Evolutionary conservation across 2,329 filamentous ascomycete genomes (phyloP).

Genomic region (Ophiocordyceps polyrhachis-furcata): DNA sequence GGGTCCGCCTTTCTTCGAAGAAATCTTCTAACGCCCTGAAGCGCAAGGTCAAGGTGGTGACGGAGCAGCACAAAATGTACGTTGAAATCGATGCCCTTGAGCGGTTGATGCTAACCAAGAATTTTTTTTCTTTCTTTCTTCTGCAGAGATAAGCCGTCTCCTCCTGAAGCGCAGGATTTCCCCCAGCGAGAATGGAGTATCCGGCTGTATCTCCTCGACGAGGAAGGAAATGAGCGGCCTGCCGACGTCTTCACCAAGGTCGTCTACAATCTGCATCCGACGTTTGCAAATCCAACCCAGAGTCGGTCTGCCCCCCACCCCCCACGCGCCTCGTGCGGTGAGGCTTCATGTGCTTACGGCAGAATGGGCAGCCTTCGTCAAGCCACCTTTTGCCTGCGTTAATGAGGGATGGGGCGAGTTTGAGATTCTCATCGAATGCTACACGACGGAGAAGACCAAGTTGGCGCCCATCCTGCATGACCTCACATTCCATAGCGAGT

Average conservation of each 20-base stretch:
- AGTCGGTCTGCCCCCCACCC: slow-evolving; percentile 34
- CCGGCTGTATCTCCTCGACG: slow-evolving; percentile 66
- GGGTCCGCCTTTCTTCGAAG: neutral
- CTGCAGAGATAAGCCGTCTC: slow-evolving; percentile 56
- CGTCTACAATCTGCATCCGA: slow-evolving; percentile 82
- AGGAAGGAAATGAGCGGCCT: slow-evolving; percentile 66
- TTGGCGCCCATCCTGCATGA: slow-evolving; percentile 60
- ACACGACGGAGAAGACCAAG: slow-evolving; percentile 74
- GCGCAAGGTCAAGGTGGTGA: slow-evolving; percentile 81
- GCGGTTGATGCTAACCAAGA: slow-evolving; percentile 1
- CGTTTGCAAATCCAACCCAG: slow-evolving; percentile 73
- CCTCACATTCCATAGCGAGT: slow-evolving; percentile 68
- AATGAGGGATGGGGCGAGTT: slow-evolving; percentile 99
- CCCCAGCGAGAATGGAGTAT: slow-evolving; percentile 90
- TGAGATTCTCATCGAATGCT: slow-evolving; percentile 75
- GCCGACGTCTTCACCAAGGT: slow-evolving; percentile 84
- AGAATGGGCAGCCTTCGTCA: slow-evolving; percentile 47
- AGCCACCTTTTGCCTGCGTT: slow-evolving; percentile 70
- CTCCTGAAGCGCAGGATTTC: slow-evolving; percentile 51
- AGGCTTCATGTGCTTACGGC: neutral
- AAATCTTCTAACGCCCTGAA: slow-evolving; percentile 30
- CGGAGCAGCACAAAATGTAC: slow-evolving; percentile 78
- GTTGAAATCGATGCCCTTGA: slow-evolving; percentile 11
- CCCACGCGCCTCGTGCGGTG: neutral
- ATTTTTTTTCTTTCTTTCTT: too few relatives aligned